Base-by-base conservation (phyloP, 441 rosid species). In the Raphanus hybrid region DNA sequence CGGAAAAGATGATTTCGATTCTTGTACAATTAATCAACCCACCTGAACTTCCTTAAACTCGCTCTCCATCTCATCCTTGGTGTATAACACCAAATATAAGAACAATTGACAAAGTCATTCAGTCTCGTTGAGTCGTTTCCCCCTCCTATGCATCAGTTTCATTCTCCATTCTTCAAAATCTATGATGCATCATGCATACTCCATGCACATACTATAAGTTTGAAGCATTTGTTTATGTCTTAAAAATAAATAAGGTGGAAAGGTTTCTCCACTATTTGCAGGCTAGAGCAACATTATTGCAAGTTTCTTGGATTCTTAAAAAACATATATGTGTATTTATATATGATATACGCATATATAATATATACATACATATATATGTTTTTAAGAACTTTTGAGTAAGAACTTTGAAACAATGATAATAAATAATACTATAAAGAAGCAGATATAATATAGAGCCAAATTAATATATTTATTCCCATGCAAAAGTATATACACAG, bases 401-500 rank as follows among this genome's bases (percentile, higher is more conserved):
- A n/a, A n/a, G n/a, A n/a, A n/a, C n/a, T n/a, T n/a, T n/a, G n/a
- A n/a, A n/a, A n/a, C n/a, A n/a, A n/a, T n/a, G 39, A 34, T 34
- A 34, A 34, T 5, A 41, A 10, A 41, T 41, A 43, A 43, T 1
- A 18, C 18, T 18, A 43, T 9, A 43, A 43, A 43, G 50, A 43
- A 10, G 43, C 10, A 8, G 50, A 29, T 0, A 10, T 0, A 48
- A n/a, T 48, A n/a, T 5, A 50, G 55, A 50, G 55, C 18, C 55
- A 5, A 50, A 14, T 55, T 55, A 16, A 32, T 18, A 12, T 11
- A 18, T 10, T 39, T 76, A 76, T 62, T 76, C 32, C 26, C 23
- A 52, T 76, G 70, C 65, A 52, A 62, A 54, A 32, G 57, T 57
- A 64, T 70, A 70, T 8, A 75, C 11, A 64, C 45, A 54, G 14